Conservation (phyloP, 768 basidiomycete genomes). For the Krasilnikovozyma curviuscula region DNA sequence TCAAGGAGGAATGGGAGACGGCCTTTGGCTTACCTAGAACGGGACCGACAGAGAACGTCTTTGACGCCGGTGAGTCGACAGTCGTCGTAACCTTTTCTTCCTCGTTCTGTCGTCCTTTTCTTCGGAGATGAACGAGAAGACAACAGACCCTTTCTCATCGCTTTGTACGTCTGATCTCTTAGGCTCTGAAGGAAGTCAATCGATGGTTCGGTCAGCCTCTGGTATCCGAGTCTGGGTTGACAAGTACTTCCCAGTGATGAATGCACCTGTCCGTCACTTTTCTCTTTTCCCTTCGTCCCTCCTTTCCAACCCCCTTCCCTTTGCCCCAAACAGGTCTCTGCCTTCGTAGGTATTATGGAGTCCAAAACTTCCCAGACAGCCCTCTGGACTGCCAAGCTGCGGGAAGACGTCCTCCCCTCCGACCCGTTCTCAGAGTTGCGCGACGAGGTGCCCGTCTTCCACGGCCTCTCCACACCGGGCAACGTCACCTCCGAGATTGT, state of each 20-base stretch:
- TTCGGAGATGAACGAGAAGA: too few relatives aligned
- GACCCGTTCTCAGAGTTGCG: slow-evolving; percentile 57
- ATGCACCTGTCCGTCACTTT: slow-evolving; percentile 39
- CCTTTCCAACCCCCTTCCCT: slow-evolving; percentile 34
- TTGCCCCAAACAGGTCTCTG: slow-evolving; percentile 32
- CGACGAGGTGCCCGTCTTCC: slow-evolving; percentile 53
- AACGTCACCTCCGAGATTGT: slow-evolving; percentile 37
- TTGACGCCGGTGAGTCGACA: slow-evolving; percentile 9
- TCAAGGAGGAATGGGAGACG: slow-evolving; percentile 7
- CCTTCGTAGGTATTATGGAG: slow-evolving; percentile 20
- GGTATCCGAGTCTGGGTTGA: too few relatives aligned
- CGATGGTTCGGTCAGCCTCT: too few relatives aligned
- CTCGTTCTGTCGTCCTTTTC: too few relatives aligned
- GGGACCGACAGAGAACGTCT: slow-evolving; percentile 8
- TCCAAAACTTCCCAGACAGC: slow-evolving; percentile 1
- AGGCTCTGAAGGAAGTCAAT: too few relatives aligned
- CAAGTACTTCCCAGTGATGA: slow-evolving; percentile 73
- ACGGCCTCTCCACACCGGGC: slow-evolving; percentile 40
- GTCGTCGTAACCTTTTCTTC: too few relatives aligned
- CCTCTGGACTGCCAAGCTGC: slow-evolving; percentile 39
- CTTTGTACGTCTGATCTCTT: too few relatives aligned
- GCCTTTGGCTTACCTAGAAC: slow-evolving; percentile 6
- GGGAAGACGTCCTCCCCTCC: slow-evolving; percentile 49
- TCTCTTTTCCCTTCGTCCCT: slow-evolving; percentile 38
- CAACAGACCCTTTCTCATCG: too few relatives aligned